These are phyloP conservation scores for Alternaria viburni DNA, from an alignment of 2,329 filamentous ascomycete genomes.

Conservation along the genomic window DNA sequence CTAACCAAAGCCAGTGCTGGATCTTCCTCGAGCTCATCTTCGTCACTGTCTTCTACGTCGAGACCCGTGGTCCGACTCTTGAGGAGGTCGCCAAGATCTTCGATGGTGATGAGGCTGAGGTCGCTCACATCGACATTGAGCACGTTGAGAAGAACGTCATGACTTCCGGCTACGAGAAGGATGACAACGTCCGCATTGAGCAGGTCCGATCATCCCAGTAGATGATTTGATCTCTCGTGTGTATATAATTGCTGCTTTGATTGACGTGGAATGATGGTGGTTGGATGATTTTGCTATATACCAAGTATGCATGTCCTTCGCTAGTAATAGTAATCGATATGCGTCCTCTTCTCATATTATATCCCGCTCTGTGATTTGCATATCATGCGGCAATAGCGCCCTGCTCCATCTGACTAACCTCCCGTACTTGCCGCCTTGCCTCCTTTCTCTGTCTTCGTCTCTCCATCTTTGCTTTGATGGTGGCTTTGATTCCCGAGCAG, in stretches of 20 bases:
- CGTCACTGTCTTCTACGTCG: constrained; percentile 71
- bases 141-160: constrained; percentile 24
- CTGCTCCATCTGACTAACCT: constrained; percentile 6
- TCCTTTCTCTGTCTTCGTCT: constrained; percentile 5
- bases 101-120: constrained; percentile 65
- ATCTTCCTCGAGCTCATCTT: constrained; percentile 66
- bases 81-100: constrained; percentile 75
- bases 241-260: not conserved
- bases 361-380: not conserved
- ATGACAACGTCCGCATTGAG: constrained; percentile 25
- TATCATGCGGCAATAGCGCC: not conserved
- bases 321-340: constrained; percentile 6
- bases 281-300: constrained; percentile 6
- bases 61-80: constrained; percentile 73
- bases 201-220: constrained; percentile 12
- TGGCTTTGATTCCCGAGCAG: constrained; percentile 27
- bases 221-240: not conserved
- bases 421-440: not conserved
- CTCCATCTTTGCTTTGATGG: constrained; percentile 17
- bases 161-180: constrained; percentile 34
- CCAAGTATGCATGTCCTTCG: not conserved
- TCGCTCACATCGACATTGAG: constrained; percentile 36
- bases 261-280: not conserved
- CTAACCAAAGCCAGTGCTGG: constrained; percentile 55
- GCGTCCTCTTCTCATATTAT: not conserved